Evolutionary conservation across 768 basidiomycete species (phyloP), one percentile per base, ranked within the genome.

Genomic region (Agaricus sinodeliciosus): DNA sequence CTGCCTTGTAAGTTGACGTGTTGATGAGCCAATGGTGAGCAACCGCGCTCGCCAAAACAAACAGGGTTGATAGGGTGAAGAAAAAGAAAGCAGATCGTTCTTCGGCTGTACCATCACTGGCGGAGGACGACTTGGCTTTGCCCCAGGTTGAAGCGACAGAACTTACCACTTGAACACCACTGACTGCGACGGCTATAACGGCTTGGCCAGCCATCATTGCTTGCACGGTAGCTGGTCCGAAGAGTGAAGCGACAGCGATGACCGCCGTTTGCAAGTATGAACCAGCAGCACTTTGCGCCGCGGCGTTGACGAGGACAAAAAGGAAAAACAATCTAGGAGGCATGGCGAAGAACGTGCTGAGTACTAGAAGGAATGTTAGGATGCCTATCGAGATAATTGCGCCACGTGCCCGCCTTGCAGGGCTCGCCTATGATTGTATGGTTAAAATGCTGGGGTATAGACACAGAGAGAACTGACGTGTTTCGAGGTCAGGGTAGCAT

Each of bases 171-270:
- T 94, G 90, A 0, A 91, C 83, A 1, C 74, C 70, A 48, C 90
- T 90, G 56, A 94, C 83, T 1, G 81, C 82, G 11, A 94, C 88
- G 0, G 84, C 93, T 1, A 93, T 80, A 0, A 87, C 89, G 0
- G 87, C 92, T 67, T 94, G 90, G 9, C 90, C 92, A 2, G 90
- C 81, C 75, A 94, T 79, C 63, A 88, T 72, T 22, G 80, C 73
- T 64, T 93, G 87, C 48, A 94, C 77, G 11, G 82, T 82, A 6
- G 74, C 65, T 2, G 82, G 77, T 0, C 92, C 93, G 58, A 92
- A 88, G 3, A 91, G 69, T 0, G 90, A 83, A 2, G 90, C 89
- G n/a, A 90, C 77, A 0, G 87, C 90, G 27, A 90, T 78, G 40
- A 87, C 75, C 9, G 90, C 77, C 0, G 84, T 87, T 59, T 87